Evolutionary conservation across 768 basidiomycete genomes (phyloP), one percentile per base, ranked within the genome.

Genomic region (Boletus rubropictus): DNA sequence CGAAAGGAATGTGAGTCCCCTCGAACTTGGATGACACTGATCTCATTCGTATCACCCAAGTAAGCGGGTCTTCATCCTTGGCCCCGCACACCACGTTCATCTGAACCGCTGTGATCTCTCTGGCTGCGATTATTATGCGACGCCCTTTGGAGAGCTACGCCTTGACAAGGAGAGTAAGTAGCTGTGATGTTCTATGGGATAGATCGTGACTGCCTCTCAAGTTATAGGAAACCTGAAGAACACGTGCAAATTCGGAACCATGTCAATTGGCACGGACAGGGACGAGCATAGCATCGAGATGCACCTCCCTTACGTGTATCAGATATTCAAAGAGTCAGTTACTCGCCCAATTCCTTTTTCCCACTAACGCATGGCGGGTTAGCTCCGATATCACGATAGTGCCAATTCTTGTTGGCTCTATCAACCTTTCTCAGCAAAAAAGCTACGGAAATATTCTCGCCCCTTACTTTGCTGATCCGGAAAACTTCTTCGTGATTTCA

Each of bases 201-300:
- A 39, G 32, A 50, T 51, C 8, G 7, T 53, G 42, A 64, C 35
- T 5, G 0, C 40, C 20, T 42, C 36, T 8, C 15, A 31, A 65
- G 63, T 22, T 17, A 51, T 60, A 44, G 40, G 42, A 25, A 40
- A 35, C 39, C 41, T 57, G 28, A 55, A 51, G 41, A 33, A 12
- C 40, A 54, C 50, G 1, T 52, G 50, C 4, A 68, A 80, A 44
- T 98, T 98, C 56, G 73, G 77, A 31, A 69, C 73, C 9, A 83
- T 99, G 80, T 69, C 69, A 15, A 54, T 75, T 3, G 57, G 69
- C 2, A 81, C 81, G 2, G 96, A 99, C 61, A 92, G 93, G 66
- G 89, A 85, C 24, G 96, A 99, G 59, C 96, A 99, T 64, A 94
- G 90, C 61, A 81, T 99, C 45, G 96, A 99, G 70, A 94, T 99